Base-by-base conservation (phyloP, 2,329 filamentous ascomycete genomes). In the Phoma sp. region DNA sequence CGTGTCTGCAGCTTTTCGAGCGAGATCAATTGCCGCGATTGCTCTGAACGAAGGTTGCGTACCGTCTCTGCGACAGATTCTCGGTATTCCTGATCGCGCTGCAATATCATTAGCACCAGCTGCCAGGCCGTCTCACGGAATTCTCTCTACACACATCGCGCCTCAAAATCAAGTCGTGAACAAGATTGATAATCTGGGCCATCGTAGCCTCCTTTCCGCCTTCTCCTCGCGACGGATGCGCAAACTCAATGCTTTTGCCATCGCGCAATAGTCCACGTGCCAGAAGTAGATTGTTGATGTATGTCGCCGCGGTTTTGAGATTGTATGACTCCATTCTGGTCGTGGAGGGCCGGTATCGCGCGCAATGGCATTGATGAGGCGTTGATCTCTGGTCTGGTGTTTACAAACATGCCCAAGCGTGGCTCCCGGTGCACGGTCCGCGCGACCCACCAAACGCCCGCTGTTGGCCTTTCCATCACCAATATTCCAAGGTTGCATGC, bases 141-240 rank as follows among this genome's bases (percentile, higher is more conserved):
- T 18, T 7, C 18, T 14, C 3, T 36, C 24, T 18, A 18, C 86
- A 66, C 80, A 96, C 91, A 74, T 99, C 95, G 80, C 93, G 86
- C 62, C 93, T 86, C 56, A 97, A 75, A 55, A 99, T 91, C 64
- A 99, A 77, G 71, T 99, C 95, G 75, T 99, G 96, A 43, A 99
- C 86, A 23, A 99, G 83, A 70, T 93, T 90, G 78, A 99, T 96
- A 65, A 98, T 88, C 62, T 87, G 86, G 18, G 89, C 89, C 87
- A 95, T 93, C 14, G 89, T 90, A 45, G 83, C 84, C 68, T 83
- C 83, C 33, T 85, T 81, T 14, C 84, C 85, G 14, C 82, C 82
- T 59, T 87, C 84, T 55, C 81, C 83, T 59, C 85, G 81, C 47
- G 85, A 85, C 7, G 90, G 88, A 58, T 86, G 80, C 56, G 89